phyloP scores from a whole-genome alignment of 164 flowering plant genomes.

The Magnolia changhungtana region DNA sequence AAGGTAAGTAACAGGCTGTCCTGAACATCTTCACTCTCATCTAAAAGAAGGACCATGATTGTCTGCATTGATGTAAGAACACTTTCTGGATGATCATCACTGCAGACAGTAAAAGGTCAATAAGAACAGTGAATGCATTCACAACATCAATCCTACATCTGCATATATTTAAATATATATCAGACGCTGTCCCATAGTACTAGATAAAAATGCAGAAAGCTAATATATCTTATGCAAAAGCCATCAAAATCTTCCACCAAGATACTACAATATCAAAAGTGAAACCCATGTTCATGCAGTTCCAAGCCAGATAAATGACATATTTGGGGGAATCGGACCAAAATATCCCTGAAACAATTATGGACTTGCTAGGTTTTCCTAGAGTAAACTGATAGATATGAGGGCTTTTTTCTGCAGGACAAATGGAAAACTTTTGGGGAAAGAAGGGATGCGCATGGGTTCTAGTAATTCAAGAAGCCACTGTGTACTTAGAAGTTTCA shows the following conservation, averaged over 20 bases:
- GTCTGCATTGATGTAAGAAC: constrained; percentile 80
- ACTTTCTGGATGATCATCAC: constrained; percentile 84
- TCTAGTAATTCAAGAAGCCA: neutral
- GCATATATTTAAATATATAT: neutral
- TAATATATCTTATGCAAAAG: neutral
- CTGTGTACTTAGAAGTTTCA: neutral
- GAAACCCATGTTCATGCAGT: neutral
- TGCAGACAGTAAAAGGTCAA: constrained; percentile 35
- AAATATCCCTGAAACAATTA: neutral
- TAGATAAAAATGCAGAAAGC: neutral
- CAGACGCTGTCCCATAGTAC: neutral
- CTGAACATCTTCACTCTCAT: constrained; percentile 87
- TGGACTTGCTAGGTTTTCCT: neutral
- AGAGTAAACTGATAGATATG: neutral
- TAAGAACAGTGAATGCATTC: constrained; percentile 6
- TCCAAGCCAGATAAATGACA: neutral
- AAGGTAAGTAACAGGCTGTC: constrained; percentile 64
- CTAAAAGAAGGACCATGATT: constrained; percentile 85
- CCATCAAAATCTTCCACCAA: neutral
- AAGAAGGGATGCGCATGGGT: neutral
- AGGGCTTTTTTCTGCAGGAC: neutral
- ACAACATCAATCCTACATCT: neutral
- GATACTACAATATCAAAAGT: no score
- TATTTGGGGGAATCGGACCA: neutral
- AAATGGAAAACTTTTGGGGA: neutral